These are phyloP conservation scores for Linnemannia schmuckeri DNA, from an alignment of 192 early-diverging fungal genomes.

Conservation along the genomic window DNA sequence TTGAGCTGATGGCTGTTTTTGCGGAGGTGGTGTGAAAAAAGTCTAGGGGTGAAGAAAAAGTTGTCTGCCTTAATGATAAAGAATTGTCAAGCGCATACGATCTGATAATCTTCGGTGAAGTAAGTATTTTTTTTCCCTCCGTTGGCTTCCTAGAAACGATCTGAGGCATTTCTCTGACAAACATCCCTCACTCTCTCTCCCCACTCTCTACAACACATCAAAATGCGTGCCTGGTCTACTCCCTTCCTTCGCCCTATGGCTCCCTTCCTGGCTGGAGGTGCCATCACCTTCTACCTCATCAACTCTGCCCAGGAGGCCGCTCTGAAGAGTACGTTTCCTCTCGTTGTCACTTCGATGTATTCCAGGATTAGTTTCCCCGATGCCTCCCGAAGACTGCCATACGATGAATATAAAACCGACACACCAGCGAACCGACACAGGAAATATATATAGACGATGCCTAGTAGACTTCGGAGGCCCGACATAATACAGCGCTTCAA, in stretches of 20 bases:
- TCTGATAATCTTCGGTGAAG: background rate
- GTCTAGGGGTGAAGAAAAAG: background rate
- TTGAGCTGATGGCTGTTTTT: background rate
- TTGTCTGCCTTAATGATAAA: background rate
- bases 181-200: constrained; percentile 25
- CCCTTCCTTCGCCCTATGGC: constrained; percentile 65
- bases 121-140: background rate
- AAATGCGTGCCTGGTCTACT: constrained; percentile 70
- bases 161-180: background rate
- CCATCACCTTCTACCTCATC: constrained; percentile 64
- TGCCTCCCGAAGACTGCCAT: background rate
- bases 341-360: background rate
- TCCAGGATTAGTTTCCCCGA: background rate
- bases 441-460: background rate
- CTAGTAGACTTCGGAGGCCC: too few relatives aligned
- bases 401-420: background rate
- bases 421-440: background rate
- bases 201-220: constrained; percentile 23
- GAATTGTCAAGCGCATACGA: background rate
- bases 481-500: too few relatives aligned
- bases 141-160: background rate
- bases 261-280: constrained; percentile 68
- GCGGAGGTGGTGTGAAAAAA: background rate
- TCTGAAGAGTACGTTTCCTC: constrained; percentile 60
- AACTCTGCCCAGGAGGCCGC: constrained; percentile 58